These are phyloP conservation scores for Zymoseptoria pseudotritici DNA, from an alignment of 2,329 filamentous ascomycete species.

Conservation along the genomic window DNA sequence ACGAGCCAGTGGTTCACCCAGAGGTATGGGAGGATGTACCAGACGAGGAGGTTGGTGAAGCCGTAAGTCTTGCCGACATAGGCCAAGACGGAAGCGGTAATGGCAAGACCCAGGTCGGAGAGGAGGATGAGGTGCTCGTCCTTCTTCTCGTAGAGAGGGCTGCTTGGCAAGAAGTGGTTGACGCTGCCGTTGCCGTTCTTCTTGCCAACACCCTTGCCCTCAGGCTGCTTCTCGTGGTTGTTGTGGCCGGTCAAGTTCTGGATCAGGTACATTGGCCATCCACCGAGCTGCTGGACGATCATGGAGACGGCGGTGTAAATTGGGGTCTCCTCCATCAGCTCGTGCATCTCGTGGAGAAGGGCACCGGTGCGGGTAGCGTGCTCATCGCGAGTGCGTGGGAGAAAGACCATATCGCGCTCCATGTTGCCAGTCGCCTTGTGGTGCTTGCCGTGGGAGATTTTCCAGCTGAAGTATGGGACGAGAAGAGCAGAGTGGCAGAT, in stretches of 20 bases:
- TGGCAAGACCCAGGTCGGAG: constrained; percentile 68
- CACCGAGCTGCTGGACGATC: constrained; percentile 76
- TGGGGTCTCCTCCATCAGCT: constrained; percentile 92
- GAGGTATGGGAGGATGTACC: constrained; percentile 91
- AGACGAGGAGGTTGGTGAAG: constrained; percentile 78
- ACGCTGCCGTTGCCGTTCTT: constrained; percentile 75
- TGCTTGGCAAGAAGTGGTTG: constrained; percentile 88
- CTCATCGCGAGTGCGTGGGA: constrained; percentile 82
- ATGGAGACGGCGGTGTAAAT: constrained; percentile 69
- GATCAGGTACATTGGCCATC: constrained; percentile 88
- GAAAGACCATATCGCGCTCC: constrained; percentile 97
- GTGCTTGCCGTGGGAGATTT: constrained; percentile 98
- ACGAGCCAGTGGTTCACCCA: constrained; percentile 99
- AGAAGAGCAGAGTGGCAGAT: constrained; percentile 79
- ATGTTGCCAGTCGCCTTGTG: constrained; percentile 98
- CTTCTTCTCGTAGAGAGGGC: constrained; percentile 84
- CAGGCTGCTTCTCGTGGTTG: constrained; percentile 80
- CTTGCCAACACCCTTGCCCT: constrained; percentile 92
- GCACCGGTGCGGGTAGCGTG: constrained; percentile 69
- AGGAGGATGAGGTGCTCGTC: constrained; percentile 80
- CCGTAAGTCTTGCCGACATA: constrained; percentile 70
- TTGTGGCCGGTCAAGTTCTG: constrained; percentile 95
- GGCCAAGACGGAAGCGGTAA: constrained; percentile 56
- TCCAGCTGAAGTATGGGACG: constrained; percentile 98
- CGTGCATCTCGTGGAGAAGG: constrained; percentile 70